Conservation (phyloP, 495 filamentous ascomycete genomes). For the Hypoxylon trugodes region DNA sequence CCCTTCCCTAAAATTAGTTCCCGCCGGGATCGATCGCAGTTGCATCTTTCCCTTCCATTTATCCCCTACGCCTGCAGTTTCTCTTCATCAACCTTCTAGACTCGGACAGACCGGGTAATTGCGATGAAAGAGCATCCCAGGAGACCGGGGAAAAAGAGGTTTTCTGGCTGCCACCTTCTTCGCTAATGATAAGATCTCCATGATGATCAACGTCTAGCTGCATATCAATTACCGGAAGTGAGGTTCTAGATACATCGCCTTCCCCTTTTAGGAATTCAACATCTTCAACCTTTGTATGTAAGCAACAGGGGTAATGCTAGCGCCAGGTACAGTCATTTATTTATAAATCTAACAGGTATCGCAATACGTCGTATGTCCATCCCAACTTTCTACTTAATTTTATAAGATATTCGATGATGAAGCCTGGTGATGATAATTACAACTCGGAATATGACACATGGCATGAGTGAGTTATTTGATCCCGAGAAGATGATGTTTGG, state of each 20-base stretch:
- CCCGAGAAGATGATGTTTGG: too few relatives aligned
- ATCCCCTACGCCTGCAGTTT: conserved; percentile 19
- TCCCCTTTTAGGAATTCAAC: not conserved
- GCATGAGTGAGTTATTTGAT: too few relatives aligned
- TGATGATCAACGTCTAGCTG: conserved; percentile 6
- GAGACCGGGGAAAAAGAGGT: conserved; percentile 9
- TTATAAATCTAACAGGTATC: too few relatives aligned
- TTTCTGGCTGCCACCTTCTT: conserved; percentile 9
- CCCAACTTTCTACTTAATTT: too few relatives aligned
- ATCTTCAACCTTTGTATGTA: not conserved
- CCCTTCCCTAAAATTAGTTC: conserved; percentile 8
- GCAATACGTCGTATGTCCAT: too few relatives aligned
- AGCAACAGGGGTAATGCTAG: not conserved
- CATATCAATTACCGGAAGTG: conserved; percentile 1
- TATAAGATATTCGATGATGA: too few relatives aligned
- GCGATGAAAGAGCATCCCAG: too few relatives aligned
- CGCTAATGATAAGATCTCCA: conserved; percentile 14
- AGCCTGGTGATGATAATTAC: too few relatives aligned
- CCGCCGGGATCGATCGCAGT: not conserved
- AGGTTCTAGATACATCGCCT: not conserved
- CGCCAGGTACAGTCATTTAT: too few relatives aligned
- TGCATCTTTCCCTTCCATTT: conserved; percentile 17
- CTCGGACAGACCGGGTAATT: conserved; percentile 30
- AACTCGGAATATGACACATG: too few relatives aligned
- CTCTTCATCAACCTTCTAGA: conserved; percentile 3